Conservation (phyloP, 2,329 filamentous ascomycete genomes). For the Neurospora crassa region DNA sequence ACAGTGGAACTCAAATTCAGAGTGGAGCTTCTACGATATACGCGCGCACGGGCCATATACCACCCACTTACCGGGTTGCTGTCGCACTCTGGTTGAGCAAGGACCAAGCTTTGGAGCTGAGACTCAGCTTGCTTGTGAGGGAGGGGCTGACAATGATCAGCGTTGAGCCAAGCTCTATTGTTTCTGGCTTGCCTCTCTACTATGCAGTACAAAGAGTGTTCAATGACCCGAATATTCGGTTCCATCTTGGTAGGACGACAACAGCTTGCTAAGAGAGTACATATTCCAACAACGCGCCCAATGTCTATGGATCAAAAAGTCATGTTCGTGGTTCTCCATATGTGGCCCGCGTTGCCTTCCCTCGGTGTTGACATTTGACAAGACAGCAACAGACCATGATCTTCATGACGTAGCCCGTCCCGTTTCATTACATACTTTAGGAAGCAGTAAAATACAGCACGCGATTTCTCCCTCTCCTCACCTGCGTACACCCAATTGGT, state of each 20-base stretch:
- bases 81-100: not conserved
- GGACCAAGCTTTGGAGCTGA: not conserved
- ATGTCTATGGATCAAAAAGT: not conserved
- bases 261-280: not conserved
- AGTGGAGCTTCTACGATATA: not conserved
- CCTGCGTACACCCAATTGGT: not conserved
- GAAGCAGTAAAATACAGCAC: not conserved
- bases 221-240: not conserved
- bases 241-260: not conserved
- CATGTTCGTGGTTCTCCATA: not conserved
- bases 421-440: not conserved
- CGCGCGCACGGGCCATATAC: not conserved
- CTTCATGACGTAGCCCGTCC: not conserved
- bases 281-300: not conserved
- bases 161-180: not conserved
- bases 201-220: not conserved
- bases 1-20: not conserved
- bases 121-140: not conserved
- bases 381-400: not conserved
- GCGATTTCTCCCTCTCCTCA: not conserved
- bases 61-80: not conserved
- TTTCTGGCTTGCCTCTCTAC: not conserved
- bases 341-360: not conserved
- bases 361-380: not conserved
- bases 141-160: not conserved